A percentile compares a stretch with the other conserved stretches of the same genome.
Conservation (phyloP, 495 filamentous ascomycete species). For the Aspergillus heteromorphus region DNA sequence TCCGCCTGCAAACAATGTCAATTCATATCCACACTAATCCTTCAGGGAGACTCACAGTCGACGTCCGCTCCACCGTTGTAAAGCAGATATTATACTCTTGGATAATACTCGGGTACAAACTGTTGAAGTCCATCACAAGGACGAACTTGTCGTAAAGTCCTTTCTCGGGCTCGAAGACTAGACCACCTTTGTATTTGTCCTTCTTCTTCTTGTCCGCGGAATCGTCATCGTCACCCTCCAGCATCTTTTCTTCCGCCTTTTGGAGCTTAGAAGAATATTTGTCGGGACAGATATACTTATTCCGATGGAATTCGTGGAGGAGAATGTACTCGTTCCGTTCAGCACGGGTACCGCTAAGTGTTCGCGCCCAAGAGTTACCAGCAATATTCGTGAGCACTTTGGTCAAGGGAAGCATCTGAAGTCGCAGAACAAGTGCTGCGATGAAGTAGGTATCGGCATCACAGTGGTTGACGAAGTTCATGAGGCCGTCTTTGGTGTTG, state of each 20-base stretch:
- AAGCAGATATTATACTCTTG: slow-evolving; percentile 99
- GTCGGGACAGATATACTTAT: slow-evolving; percentile 97
- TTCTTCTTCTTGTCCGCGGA: slow-evolving; percentile 92
- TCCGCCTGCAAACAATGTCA: slow-evolving; percentile 48
- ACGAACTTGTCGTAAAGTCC: slow-evolving; percentile 96
- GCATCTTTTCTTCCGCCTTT: slow-evolving; percentile 60
- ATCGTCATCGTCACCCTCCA: slow-evolving; percentile 64
- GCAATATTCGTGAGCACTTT: slow-evolving; percentile 95
- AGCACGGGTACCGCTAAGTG: slow-evolving; percentile 87
- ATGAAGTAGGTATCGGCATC: slow-evolving; percentile 96
- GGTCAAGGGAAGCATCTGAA: slow-evolving; percentile 88
- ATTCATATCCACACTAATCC: slow-evolving; percentile 8
- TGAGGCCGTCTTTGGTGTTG: slow-evolving; percentile 70
- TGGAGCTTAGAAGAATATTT: slow-evolving; percentile 70
- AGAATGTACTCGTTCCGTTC: slow-evolving; percentile 99
- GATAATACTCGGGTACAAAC: slow-evolving; percentile 96
- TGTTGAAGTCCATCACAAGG: slow-evolving; percentile 99
- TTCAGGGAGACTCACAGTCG: slow-evolving; percentile 43
- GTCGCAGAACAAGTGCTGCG: slow-evolving; percentile 76
- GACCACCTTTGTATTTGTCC: slow-evolving; percentile 96
- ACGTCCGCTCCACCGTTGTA: slow-evolving; percentile 80
- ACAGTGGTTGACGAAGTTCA: slow-evolving; percentile 89
- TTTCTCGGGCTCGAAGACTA: slow-evolving; percentile 97
- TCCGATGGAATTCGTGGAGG: slow-evolving; percentile 89
- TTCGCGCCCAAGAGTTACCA: slow-evolving; percentile 97